These are phyloP conservation scores for Leccinum subgranulosum DNA, from an alignment of 768 basidiomycete genomes.

Conservation along the genomic window DNA sequence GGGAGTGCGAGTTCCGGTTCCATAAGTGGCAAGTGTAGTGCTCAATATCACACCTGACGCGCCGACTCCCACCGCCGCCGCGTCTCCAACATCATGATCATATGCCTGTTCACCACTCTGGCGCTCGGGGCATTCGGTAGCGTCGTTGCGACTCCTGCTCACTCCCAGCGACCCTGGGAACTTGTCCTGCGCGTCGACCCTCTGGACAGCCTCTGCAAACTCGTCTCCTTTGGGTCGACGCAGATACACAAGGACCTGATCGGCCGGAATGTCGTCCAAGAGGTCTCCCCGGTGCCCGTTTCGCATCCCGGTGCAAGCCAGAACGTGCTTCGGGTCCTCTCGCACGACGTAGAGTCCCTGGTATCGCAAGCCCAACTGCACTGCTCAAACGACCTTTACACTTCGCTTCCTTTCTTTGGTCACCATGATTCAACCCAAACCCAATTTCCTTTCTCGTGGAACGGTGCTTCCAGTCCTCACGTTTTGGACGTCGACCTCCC, in stretches of 20 bases:
- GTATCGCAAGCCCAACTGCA: constrained; percentile 18
- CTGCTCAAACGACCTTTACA: constrained; percentile 23
- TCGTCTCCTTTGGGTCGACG: constrained; percentile 16
- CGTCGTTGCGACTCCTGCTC: constrained; percentile 40
- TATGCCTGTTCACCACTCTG: not conserved
- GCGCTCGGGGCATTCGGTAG: constrained; percentile 4
- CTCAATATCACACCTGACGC: constrained; percentile 2
- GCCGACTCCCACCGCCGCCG: not conserved
- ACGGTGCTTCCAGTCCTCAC: not conserved
- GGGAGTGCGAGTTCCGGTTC: constrained; percentile 6
- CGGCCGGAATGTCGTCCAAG: constrained; percentile 6
- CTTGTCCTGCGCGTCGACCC: constrained; percentile 22
- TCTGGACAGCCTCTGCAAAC: constrained; percentile 13
- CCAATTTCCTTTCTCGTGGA: constrained; percentile 13
- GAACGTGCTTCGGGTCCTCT: constrained; percentile 18
- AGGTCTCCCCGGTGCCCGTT: constrained; percentile 9
- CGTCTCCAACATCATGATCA: constrained; percentile 11
- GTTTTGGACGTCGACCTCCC: constrained; percentile 29
- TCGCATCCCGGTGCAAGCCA: constrained; percentile 3
- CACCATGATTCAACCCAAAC: constrained; percentile 6
- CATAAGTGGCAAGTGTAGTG: constrained; percentile 27
- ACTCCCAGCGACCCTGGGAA: constrained; percentile 68
- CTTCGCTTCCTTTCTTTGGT: not conserved
- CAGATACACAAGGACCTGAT: constrained; percentile 22
- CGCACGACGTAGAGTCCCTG: constrained; percentile 16